phyloP scores from a whole-genome alignment of 352 stramenopile species.

The Bremia lactucae region DNA sequence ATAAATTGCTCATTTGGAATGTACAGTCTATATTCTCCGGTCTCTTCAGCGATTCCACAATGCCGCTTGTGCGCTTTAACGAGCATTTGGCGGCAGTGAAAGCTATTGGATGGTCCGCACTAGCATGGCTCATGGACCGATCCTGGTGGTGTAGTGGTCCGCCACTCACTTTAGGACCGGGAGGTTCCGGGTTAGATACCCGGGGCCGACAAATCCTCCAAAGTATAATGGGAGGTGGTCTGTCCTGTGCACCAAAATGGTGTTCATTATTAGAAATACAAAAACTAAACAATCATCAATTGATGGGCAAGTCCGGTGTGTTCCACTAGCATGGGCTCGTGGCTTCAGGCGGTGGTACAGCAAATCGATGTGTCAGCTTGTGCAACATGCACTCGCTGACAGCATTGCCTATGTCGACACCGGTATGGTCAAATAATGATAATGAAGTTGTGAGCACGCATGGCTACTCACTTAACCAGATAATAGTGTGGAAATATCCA shows the following conservation, averaged over 20 bases:
- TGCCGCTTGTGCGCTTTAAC: conserved; percentile 85
- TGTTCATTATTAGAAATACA: too few relatives aligned
- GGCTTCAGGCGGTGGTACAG: conserved; percentile 91
- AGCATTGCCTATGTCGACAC: conserved; percentile 90
- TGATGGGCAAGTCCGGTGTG: too few relatives aligned
- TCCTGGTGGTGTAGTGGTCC: too few relatives aligned
- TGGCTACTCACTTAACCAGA: conserved; percentile 96
- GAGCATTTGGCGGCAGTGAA: conserved; percentile 97
- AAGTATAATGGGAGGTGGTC: too few relatives aligned
- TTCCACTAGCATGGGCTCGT: too few relatives aligned
- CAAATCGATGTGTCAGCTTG: conserved; percentile 95
- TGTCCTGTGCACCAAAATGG: too few relatives aligned
- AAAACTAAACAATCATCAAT: too few relatives aligned
- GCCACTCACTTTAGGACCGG: too few relatives aligned
- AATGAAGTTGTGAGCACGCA: conserved; percentile 98
- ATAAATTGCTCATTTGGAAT: conserved; percentile 97
- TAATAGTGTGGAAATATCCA: conserved; percentile 96
- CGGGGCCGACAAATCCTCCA: too few relatives aligned
- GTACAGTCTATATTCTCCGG: conserved; percentile 39
- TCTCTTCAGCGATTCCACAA: conserved; percentile 18
- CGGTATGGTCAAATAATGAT: conserved; percentile 94
- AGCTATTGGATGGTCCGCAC: conserved; percentile 95
- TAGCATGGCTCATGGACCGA: too few relatives aligned
- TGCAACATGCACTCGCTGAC: conserved; percentile 93
- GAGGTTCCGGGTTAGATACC: too few relatives aligned